Base-by-base conservation (phyloP, 306 rosid genomes). In the Castanea crenata region DNA sequence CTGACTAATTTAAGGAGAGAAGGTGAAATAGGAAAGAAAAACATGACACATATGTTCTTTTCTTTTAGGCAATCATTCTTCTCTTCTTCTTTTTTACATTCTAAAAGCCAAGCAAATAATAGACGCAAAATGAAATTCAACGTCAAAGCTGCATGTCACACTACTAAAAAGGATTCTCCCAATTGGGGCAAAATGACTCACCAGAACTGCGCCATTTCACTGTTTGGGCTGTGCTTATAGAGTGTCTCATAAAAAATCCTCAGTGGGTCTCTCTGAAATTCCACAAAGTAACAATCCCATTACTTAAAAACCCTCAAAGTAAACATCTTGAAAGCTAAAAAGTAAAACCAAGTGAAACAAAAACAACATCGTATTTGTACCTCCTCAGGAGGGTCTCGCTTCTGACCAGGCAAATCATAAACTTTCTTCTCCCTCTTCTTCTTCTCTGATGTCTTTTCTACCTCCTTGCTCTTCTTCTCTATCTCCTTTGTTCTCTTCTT, bases 121-220 rank as follows among this genome's bases (percentile, higher is more conserved):
- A 68, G 46, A 63, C n/a, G 21, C 55, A 63, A 51, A 59, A 59
- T 20, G 65, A 59, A 11, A 59, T 15, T 64, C 38, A n/a, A 35
- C 27, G n/a, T n/a, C 52, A n/a, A n/a, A 4, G 35, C 52, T 6
- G 27, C 7, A 25, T n/a, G 20, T 35, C 25, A 35, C 16, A 11
- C 12, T 13, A 31, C 5, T 13, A 46, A 58, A 12, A 71, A 49
- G 15, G 31, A 23, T 75, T 15, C 3, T 5, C 62, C 64, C 2
- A 55, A 32, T 20, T 38, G 58, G 65, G 31, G 18, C 5, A 64
- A 76, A 31, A 75, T n/a, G 75, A 84, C 97, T 84, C 74, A 91
- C 98, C 97, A 94, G 78, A 91, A 41, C 77, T 89, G 97, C 20
- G 98, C 91, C 92, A 94, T 92, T 83, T 92, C 98, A 54, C 97